Evolutionary conservation across 306 rosid species (phyloP).

Genomic region (Glycine soja): DNA sequence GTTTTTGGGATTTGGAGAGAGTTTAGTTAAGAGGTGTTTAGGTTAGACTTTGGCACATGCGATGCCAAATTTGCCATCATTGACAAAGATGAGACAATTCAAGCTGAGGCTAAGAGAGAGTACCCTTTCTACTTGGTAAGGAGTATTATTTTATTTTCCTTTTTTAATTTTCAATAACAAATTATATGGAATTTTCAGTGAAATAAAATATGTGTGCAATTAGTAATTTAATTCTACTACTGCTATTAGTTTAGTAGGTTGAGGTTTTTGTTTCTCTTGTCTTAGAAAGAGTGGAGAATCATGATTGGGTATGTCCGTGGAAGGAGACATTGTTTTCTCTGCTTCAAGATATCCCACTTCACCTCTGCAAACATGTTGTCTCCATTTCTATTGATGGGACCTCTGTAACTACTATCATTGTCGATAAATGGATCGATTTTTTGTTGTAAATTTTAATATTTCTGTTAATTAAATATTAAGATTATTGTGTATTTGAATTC

Average conservation of each 20-base stretch:
- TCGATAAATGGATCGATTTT: slow-evolving; percentile 72
- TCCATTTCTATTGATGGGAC: slow-evolving; percentile 94
- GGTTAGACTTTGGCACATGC: slow-evolving; percentile 91
- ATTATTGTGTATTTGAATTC: slow-evolving; percentile 42
- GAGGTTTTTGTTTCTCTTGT: slow-evolving; percentile 57
- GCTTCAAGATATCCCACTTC: slow-evolving; percentile 74
- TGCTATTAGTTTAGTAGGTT: too few relatives aligned
- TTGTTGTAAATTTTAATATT: slow-evolving; percentile 3
- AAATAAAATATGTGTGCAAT: too few relatives aligned
- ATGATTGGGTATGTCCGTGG: slow-evolving; percentile 82
- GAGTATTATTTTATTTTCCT: slow-evolving; percentile 41
- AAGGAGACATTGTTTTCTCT: slow-evolving; percentile 73
- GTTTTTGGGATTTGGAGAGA: too few relatives aligned
- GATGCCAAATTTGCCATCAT: slow-evolving; percentile 88
- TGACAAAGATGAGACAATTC: slow-evolving; percentile 63
- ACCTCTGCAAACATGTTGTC: slow-evolving; percentile 60
- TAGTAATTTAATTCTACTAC: too few relatives aligned
- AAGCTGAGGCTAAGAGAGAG: slow-evolving; percentile 76
- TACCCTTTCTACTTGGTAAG: slow-evolving; percentile 72
- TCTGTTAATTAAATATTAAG: slow-evolving; percentile 12
- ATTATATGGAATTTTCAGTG: too few relatives aligned
- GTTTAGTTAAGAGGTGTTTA: too few relatives aligned
- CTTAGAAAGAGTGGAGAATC: slow-evolving; percentile 82
- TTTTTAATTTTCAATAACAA: too few relatives aligned
- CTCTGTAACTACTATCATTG: slow-evolving; percentile 90